Base-by-base conservation (phyloP, 305 asterid genomes). In the Fraxinus platypoda region DNA sequence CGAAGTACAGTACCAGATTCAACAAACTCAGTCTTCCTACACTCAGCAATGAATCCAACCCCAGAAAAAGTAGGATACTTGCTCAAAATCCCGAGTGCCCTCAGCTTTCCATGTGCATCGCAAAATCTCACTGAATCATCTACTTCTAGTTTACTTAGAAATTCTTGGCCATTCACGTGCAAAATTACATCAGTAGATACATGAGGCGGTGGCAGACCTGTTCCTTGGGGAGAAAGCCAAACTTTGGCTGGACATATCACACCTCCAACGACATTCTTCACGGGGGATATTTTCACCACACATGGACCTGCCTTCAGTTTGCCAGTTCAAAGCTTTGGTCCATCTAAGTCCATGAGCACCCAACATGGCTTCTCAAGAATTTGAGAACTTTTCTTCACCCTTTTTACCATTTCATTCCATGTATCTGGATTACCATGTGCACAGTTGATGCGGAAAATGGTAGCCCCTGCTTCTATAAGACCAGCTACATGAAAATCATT, bases 251-350 rank as follows among this genome's bases (percentile, higher is more conserved):
- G 90, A 34, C 78, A 77, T 81, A 88, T 74, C 82, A 90, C 81
- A 75, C 81, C 57, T 23, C 97, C 97, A 77, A 76, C 74, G 46
- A 91, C 88, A 84, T 87, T 88, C 86, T 85, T 92, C 83, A 88
- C 87, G 66, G 94, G 97, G 43, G 95, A 90, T 54, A 92, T 77
- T 87, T 92, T 92, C 81, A 87, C 84, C 75, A 92, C 90, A 81
- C 89, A 83, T 75, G 95, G 97, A 68, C 95, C 97, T 68, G 85
- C 85, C 77, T 83, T 86, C 73, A 92, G 86, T 84, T 86, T 91
- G 41, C 93, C 95, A 30, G 95, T 92, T 78, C 97, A 87, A 84
- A 92, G 90, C 91, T 92, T 92, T 46, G 95, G 97, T 78, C 97
- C 97, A 82, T 95, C 95, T 79, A 92, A 89, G 88, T 92, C 97